phyloP scores from a whole-genome alignment of 768 basidiomycete genomes.

The Phlebiopsis flavidoalba region DNA sequence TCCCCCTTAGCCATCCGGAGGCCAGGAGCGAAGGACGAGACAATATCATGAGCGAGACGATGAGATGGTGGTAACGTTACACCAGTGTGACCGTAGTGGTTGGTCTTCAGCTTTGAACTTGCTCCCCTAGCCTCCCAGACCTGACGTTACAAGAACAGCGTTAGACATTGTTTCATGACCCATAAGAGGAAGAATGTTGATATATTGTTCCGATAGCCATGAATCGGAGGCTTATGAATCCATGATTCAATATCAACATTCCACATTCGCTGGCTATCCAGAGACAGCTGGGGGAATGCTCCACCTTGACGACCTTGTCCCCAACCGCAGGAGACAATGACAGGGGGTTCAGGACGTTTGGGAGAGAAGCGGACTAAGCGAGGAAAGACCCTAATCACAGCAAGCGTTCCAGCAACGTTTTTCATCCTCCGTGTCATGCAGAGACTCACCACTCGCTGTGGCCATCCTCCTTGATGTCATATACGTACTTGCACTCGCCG shows the following conservation, averaged over 20 bases:
- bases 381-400: conserved; percentile 75
- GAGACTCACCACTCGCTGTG: conserved; percentile 81
- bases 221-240: background rate
- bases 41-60: conserved; percentile 96
- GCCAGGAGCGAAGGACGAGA: conserved; percentile 99
- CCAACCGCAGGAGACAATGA: conserved; percentile 99
- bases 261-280: too few relatives aligned
- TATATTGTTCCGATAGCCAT: background rate
- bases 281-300: conserved; percentile 22
- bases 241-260: background rate
- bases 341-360: conserved; percentile 91
- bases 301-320: conserved; percentile 99
- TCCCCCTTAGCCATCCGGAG: conserved; percentile 98
- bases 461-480: conserved; percentile 98
- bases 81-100: conserved; percentile 99
- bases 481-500: conserved; percentile 99
- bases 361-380: conserved; percentile 99
- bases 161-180: background rate
- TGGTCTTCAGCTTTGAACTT: conserved; percentile 99
- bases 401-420: background rate
- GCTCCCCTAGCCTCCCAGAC: conserved; percentile 99
- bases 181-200: background rate
- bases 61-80: conserved; percentile 99
- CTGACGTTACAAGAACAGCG: conserved; percentile 34
- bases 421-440: background rate